Evolutionary conservation across 2,329 filamentous ascomycete species (phyloP), one percentile per base, ranked within the genome.

Genomic region (Colletotrichum salicis): DNA sequence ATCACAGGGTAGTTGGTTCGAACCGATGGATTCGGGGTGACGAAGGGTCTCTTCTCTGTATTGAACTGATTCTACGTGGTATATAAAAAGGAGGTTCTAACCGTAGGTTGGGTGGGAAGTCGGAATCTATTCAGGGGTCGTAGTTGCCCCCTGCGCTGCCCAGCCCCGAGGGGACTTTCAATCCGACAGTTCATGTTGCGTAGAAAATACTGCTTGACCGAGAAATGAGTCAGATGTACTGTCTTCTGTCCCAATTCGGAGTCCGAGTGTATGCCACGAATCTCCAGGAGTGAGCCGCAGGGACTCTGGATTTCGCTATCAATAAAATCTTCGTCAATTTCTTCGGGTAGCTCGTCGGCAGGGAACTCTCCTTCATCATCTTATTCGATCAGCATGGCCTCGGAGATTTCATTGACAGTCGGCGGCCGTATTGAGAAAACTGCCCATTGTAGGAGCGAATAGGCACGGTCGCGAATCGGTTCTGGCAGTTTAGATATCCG

Each of bases 231-330:
- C 2, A 76, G n/a, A 1, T 75, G 66, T 5, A 79, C 54, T 5
- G 51, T 71, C 8, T 24, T 15, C 3, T 0, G 7, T 4, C 35
- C 71, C 0, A 45, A 12, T 0, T 7, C n/a, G 7, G 13, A 0
- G 1, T 41, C 5, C 1, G 24, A 4, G 0, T 5, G 1, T 11
- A 24, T 3, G 4, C 22, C n/a, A 0, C 66, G 70, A 6, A 80
- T 61, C 27, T 81, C 80, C 1, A 83, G 1, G 1, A 83, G 64
- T 0, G 78, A 77, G 0, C 75, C 77, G 31, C 79, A 83, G 1
- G 79, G 70, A 1, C 74, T 72, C 0, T 78, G 6, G 4, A 82
- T 78, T 35, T 80, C 77, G 10, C 65, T 73, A 19, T 76, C 68
- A 8, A 82, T 31, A 37, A 80, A 81, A 0, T 78, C 77, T 0